phyloP scores from a whole-genome alignment of 345 rosid species.

The Hypericum androsaemum region DNA sequence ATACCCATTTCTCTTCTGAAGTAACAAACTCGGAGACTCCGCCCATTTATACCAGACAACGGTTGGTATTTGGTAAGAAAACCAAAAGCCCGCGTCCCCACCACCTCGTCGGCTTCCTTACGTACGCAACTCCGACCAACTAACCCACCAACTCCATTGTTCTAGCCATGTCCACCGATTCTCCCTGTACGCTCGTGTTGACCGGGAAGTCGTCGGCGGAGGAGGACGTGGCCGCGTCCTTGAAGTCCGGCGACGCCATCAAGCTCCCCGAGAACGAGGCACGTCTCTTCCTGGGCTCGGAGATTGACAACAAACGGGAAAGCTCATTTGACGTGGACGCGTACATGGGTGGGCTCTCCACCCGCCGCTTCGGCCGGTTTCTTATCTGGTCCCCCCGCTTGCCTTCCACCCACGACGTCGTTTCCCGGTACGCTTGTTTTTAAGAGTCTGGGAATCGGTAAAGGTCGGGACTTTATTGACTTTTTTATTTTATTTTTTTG shows the following conservation, averaged over 20 bases:
- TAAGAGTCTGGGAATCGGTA: not conserved
- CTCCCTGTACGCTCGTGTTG: constrained; percentile 37
- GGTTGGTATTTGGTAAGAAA: too few species aligned
- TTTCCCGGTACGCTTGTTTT: constrained; percentile 49
- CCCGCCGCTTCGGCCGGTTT: constrained; percentile 59
- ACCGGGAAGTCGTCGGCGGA: constrained; percentile 57
- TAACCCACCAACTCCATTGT: too few species aligned
- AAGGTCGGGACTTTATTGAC: too few species aligned
- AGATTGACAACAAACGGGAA: constrained; percentile 28
- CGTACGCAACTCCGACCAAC: too few species aligned
- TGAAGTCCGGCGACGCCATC: constrained; percentile 59
- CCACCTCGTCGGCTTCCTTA: too few species aligned
- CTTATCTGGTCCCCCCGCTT: constrained; percentile 76
- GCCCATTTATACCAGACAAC: too few species aligned
- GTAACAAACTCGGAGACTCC: too few species aligned
- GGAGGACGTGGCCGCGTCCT: constrained; percentile 35
- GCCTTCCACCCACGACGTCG: constrained; percentile 70
- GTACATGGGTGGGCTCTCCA: constrained; percentile 47
- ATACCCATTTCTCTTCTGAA: too few species aligned
- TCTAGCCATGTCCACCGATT: constrained; percentile 44
- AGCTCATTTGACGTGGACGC: constrained; percentile 31
- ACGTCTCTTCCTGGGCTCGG: constrained; percentile 35
- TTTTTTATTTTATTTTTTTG: constrained; percentile 8
- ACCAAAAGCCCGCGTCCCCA: too few species aligned
- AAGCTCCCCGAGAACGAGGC: constrained; percentile 40